Conservation (phyloP, 2,329 filamentous ascomycete species). For the Hypoxylon sp. region DNA sequence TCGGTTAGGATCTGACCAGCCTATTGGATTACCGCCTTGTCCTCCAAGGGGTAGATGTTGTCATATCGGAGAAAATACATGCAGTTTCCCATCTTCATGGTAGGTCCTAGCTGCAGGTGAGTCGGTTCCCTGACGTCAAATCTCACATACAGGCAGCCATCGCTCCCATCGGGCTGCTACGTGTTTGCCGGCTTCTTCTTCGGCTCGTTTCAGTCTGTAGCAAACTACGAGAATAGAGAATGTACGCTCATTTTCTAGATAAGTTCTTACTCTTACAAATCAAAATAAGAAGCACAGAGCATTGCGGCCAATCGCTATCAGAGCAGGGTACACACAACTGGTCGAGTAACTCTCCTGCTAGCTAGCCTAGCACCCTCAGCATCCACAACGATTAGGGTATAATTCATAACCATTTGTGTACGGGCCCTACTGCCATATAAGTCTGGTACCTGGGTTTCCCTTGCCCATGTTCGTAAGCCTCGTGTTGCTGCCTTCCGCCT, state of each 20-base stretch:
- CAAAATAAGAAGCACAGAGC: neutral
- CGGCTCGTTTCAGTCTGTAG: conserved; percentile 30
- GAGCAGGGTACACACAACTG: neutral
- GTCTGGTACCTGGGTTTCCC: neutral
- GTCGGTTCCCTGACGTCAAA: conserved; percentile 11
- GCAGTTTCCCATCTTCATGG: conserved; percentile 36
- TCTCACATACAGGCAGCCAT: conserved; percentile 7
- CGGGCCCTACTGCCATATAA: neutral
- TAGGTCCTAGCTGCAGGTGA: conserved; percentile 26
- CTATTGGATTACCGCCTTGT: conserved; percentile 24
- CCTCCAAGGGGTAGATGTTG: conserved; percentile 29
- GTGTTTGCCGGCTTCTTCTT: conserved; percentile 33
- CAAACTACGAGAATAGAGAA: conserved; percentile 29
- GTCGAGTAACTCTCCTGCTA: neutral
- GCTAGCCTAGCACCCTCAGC: neutral
- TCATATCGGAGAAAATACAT: conserved; percentile 43
- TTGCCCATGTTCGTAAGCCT: conserved; percentile 3
- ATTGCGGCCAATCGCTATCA: conserved; percentile 3
- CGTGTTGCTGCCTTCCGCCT: conserved; percentile 6
- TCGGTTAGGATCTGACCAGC: neutral
- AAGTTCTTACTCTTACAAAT: conserved; percentile 1
- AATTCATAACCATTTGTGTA: neutral
- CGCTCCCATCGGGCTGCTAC: conserved; percentile 33
- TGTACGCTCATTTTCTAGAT: neutral
- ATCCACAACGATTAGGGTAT: neutral